Conservation (phyloP, 495 filamentous ascomycete genomes). For the Annulohypoxylon moriforme region DNA sequence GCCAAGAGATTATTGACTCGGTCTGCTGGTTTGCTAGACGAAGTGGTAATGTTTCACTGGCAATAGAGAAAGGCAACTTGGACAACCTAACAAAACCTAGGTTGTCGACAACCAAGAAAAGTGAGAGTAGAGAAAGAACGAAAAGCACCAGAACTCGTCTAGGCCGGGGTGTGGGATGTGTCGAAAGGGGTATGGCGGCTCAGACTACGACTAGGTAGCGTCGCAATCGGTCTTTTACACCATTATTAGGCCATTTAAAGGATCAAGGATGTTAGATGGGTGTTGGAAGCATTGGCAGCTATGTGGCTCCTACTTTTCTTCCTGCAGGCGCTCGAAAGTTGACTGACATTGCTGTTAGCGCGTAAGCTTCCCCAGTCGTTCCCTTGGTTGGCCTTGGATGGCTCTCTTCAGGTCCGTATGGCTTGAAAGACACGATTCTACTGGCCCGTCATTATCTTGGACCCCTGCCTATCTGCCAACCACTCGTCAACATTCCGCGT, state of each 20-base stretch:
- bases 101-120: slow-evolving; percentile 29
- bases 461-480: slow-evolving; percentile 36
- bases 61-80: slow-evolving; percentile 28
- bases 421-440: slow-evolving; percentile 25
- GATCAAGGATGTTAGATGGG: slow-evolving; percentile 4
- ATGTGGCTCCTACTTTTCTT: slow-evolving; percentile 18
- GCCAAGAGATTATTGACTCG: slow-evolving; percentile 44
- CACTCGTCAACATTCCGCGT: slow-evolving; percentile 29
- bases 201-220: slow-evolving; percentile 34
- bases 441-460: slow-evolving; percentile 24
- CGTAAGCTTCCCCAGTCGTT: slow-evolving; percentile 26
- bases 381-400: slow-evolving; percentile 9
- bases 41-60: slow-evolving; percentile 44
- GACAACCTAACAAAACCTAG: slow-evolving; percentile 22
- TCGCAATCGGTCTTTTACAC: slow-evolving; percentile 44
- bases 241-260: slow-evolving; percentile 39
- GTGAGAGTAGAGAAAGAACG: slow-evolving; percentile 32
- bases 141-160: slow-evolving; percentile 35
- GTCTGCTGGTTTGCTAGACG: slow-evolving; percentile 18
- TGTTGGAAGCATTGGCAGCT: slow-evolving; percentile 3
- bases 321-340: slow-evolving; percentile 32
- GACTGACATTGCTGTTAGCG: slow-evolving; percentile 34
- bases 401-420: slow-evolving; percentile 19
- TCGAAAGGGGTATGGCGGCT: slow-evolving; percentile 45
- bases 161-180: slow-evolving; percentile 16